These are phyloP conservation scores for Sphagnurus paluster DNA, from an alignment of 1,284 basidiomycete genomes.

Conservation along the genomic window DNA sequence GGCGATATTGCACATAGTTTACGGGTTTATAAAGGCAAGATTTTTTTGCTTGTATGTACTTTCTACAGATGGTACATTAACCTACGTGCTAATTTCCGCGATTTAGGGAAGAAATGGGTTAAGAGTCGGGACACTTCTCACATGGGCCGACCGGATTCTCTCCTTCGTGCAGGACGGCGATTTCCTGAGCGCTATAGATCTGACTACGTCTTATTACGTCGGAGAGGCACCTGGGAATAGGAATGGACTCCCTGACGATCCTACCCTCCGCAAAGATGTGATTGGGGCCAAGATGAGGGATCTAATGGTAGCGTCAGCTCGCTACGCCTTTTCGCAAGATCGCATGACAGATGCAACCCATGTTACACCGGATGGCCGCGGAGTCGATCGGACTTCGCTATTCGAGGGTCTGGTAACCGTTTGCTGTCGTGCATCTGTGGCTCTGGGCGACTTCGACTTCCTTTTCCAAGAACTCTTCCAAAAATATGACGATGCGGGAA, in stretches of 20 bases:
- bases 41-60: conserved; percentile 81
- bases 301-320: conserved; percentile 85
- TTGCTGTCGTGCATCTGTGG: conserved; percentile 82
- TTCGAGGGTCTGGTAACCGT: conserved; percentile 88
- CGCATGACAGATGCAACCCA: conserved; percentile 91
- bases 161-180: conserved; percentile 84
- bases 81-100: conserved; percentile 10
- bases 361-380: conserved; percentile 77
- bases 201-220: conserved; percentile 84
- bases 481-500: conserved; percentile 83
- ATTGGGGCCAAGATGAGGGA: conserved; percentile 81
- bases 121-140: conserved; percentile 84
- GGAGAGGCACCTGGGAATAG: conserved; percentile 83
- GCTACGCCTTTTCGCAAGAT: conserved; percentile 93
- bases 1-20: conserved; percentile 72
- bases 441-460: conserved; percentile 80
- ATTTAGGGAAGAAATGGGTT: conserved; percentile 66
- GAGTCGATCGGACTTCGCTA: conserved; percentile 87
- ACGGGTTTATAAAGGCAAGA: conserved; percentile 84
- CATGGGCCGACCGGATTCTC: conserved; percentile 95
- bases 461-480: conserved; percentile 94
- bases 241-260: conserved; percentile 81
- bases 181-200: conserved; percentile 88
- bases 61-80: conserved; percentile 1
- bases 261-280: conserved; percentile 54